Evolutionary conservation across 805 yeast species (phyloP), one percentile per base, ranked within the genome.

Genomic region (Komagataella phaffii): DNA sequence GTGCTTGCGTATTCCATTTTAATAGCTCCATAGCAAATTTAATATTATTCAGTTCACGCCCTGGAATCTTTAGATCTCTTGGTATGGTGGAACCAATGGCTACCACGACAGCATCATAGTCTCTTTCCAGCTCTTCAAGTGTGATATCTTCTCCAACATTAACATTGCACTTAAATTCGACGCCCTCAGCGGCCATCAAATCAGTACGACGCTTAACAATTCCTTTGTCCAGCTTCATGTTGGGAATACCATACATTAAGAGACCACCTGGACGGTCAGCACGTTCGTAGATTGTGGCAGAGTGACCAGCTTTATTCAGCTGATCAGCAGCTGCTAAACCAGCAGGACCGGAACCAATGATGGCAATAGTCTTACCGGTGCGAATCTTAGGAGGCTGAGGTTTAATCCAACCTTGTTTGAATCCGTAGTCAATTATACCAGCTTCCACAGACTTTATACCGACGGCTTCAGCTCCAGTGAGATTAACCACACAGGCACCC

Each of bases 221-320:
- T 21, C 83, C 74, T 76, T 91, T 91, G 70, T 91, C 99, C 60
- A 91, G 77, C 74, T 91, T 91, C 99, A 91, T 91, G 76, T 91
- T 91, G 59, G 99, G 99, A 70, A 91, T 91, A 80, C 99, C 99
- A 68, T 91, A 91, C 98, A 93, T 93, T 72, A 91, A 70, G 65
- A 91, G 76, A 53, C 99, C 99, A 75, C 99, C 99, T 49, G 91
- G 85, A 67, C 97, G 81, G 71, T 93, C 97, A 50, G 90, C 75
- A 66, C 98, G 81, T 72, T 91, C 99, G 67, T 84, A 91, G 49
- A 91, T 93, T 43, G 90, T 87, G 50, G 93, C 97, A 14, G 65
- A 60, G 69, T 91, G 99, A 53, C 99, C 99, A 43, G 98, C 97
- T 64, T 82, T 85, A 77, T 91, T 91, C 66, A 91, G 79, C 74